Conservation (phyloP, 2,329 filamentous ascomycete species). For the Didymella sp. region DNA sequence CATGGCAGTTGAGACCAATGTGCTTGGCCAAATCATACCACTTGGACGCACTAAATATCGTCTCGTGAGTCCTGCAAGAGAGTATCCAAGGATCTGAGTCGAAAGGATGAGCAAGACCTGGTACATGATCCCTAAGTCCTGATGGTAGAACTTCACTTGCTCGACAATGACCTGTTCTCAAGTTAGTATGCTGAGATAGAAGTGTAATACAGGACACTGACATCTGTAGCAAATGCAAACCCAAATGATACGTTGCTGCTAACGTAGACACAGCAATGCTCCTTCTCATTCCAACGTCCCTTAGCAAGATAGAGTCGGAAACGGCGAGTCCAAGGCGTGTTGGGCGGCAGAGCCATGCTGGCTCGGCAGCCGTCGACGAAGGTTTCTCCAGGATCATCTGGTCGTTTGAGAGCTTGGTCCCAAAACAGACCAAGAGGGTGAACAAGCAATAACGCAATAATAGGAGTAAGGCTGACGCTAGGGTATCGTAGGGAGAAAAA, state of each 20-base stretch:
- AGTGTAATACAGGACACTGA: conserved; percentile 37
- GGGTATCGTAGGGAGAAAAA: conserved; percentile 92
- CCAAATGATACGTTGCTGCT: conserved; percentile 90
- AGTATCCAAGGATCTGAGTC: conserved; percentile 85
- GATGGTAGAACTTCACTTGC: conserved; percentile 87
- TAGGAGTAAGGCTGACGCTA: conserved; percentile 85
- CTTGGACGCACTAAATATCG: conserved; percentile 83
- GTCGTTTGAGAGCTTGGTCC: conserved; percentile 73
- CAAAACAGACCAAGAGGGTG: conserved; percentile 83
- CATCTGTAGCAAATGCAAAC: conserved; percentile 87
- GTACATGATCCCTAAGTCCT: conserved; percentile 77
- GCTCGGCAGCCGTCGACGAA: conserved; percentile 64
- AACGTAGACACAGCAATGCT: conserved; percentile 87
- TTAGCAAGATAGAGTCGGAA: conserved; percentile 78
- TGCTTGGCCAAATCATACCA: conserved; percentile 91
- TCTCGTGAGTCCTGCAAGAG: conserved; percentile 81
- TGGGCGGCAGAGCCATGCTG: conserved; percentile 21
- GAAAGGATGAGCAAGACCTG: conserved; percentile 84
- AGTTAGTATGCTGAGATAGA: conserved; percentile 19
- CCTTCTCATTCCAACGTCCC: conserved; percentile 85
- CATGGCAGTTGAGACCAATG: conserved; percentile 87
- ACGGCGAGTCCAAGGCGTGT: conserved; percentile 45
- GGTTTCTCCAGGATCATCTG: conserved; percentile 61
- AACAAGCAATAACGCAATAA: conserved; percentile 84
- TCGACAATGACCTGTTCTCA: conserved; percentile 75